Evolutionary conservation across 2,329 filamentous ascomycete species (phyloP).

Genomic region (Elsinoe fawcettii): DNA sequence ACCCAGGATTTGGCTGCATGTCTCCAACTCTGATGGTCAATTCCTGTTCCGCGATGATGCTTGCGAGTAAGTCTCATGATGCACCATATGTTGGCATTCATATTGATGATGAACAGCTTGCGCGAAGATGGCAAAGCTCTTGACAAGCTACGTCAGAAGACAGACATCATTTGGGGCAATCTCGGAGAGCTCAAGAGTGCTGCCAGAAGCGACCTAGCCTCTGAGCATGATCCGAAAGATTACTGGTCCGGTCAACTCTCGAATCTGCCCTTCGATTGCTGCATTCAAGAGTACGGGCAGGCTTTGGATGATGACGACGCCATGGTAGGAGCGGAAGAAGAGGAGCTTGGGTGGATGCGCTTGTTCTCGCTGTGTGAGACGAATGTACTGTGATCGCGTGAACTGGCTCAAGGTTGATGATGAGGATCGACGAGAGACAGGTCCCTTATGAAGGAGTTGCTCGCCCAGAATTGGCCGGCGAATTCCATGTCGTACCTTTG

Average conservation of each 20-base stretch:
- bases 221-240: slow-evolving; percentile 20
- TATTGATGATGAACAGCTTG: slow-evolving; percentile 42
- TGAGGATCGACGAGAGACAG: slow-evolving; percentile 26
- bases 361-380: slow-evolving; percentile 30
- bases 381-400: slow-evolving; percentile 21
- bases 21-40: slow-evolving; percentile 53
- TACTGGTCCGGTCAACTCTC: slow-evolving; percentile 21
- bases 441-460: slow-evolving; percentile 44
- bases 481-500: slow-evolving; percentile 74
- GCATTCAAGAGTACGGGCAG: slow-evolving; percentile 37
- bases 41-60: slow-evolving; percentile 50
- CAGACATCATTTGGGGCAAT: slow-evolving; percentile 80
- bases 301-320: slow-evolving; percentile 26
- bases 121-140: slow-evolving; percentile 45
- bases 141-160: slow-evolving; percentile 53
- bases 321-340: slow-evolving; percentile 23
- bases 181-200: slow-evolving; percentile 60
- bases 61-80: slow-evolving; percentile 40
- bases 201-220: slow-evolving; percentile 23
- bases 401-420: slow-evolving; percentile 20
- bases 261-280: slow-evolving; percentile 41
- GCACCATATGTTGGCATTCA: background rate
- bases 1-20: slow-evolving; percentile 56
- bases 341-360: slow-evolving; percentile 23
- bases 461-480: slow-evolving; percentile 58